phyloP scores from a whole-genome alignment of 768 basidiomycete genomes.

The Lyophyllum semitale region DNA sequence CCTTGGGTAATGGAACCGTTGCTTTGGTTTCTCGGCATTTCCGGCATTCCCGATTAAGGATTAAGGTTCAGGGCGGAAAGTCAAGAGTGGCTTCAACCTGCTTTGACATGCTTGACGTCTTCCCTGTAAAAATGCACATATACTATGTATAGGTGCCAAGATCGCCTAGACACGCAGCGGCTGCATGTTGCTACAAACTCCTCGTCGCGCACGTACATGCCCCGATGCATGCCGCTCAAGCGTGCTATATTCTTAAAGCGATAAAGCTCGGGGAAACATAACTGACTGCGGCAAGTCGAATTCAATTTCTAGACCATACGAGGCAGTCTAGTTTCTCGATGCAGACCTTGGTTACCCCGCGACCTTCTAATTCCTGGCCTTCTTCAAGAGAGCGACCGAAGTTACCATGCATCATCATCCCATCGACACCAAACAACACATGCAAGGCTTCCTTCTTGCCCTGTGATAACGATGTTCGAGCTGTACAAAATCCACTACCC shows the following conservation, averaged over 20 bases:
- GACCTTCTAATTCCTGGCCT: constrained; percentile 1
- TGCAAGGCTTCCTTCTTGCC: background rate
- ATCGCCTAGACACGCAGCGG: background rate
- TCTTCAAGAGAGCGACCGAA: constrained; percentile 17
- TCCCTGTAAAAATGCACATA: background rate
- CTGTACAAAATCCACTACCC: constrained; percentile 1
- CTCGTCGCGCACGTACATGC: background rate
- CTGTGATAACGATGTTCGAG: background rate
- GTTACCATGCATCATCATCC: constrained; percentile 27
- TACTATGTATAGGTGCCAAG: background rate
- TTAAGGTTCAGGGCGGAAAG: too few species aligned
- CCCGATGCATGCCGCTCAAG: constrained; percentile 2
- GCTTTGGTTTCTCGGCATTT: too few species aligned
- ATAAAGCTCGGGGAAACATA: background rate
- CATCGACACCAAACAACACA: constrained; percentile 17
- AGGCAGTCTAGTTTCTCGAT: background rate
- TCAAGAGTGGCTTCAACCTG: too few species aligned
- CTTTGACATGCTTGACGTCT: background rate
- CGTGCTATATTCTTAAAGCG: background rate
- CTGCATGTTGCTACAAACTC: background rate
- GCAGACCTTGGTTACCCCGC: constrained; percentile 8
- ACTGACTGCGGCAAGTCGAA: background rate
- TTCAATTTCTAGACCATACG: background rate
- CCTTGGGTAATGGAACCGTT: too few species aligned
- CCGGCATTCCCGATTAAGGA: too few species aligned